Evolutionary conservation across 345 rosid genomes (phyloP).

Genomic region (Pistacia atlantica): DNA sequence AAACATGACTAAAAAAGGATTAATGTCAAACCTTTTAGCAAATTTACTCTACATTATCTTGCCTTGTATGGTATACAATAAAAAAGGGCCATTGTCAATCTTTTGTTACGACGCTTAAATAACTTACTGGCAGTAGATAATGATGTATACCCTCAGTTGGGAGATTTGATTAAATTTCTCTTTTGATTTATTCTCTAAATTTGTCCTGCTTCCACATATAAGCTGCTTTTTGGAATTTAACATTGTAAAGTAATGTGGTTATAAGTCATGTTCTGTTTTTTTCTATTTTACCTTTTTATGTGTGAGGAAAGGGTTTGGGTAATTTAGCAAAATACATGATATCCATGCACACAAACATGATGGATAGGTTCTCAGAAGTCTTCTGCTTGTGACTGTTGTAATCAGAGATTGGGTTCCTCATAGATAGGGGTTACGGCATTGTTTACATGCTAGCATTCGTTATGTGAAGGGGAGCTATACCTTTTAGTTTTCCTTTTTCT

Average conservation of each 20-base stretch:
- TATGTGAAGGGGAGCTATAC: background rate
- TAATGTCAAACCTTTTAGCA: background rate
- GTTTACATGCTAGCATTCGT: constrained; percentile 1
- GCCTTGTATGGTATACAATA: too few species aligned
- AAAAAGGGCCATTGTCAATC: too few species aligned
- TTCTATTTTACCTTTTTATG: background rate
- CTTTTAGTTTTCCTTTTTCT: background rate
- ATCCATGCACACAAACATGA: background rate
- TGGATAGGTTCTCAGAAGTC: background rate
- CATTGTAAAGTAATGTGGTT: background rate
- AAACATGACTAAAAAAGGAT: background rate
- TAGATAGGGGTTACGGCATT: background rate
- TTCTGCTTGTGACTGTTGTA: background rate
- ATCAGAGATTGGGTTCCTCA: background rate
- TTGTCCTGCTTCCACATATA: background rate
- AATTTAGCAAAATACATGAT: background rate
- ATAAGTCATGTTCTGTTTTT: background rate
- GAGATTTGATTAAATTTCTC: background rate
- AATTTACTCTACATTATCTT: background rate
- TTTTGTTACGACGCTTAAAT: too few species aligned
- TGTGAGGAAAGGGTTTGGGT: background rate
- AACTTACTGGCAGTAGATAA: too few species aligned
- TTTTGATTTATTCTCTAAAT: too few species aligned
- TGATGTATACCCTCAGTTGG: background rate
- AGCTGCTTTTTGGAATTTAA: background rate